These are phyloP conservation scores for Wickerhamomyces ciferrii DNA, from an alignment of 805 yeast species.

Conservation along the genomic window DNA sequence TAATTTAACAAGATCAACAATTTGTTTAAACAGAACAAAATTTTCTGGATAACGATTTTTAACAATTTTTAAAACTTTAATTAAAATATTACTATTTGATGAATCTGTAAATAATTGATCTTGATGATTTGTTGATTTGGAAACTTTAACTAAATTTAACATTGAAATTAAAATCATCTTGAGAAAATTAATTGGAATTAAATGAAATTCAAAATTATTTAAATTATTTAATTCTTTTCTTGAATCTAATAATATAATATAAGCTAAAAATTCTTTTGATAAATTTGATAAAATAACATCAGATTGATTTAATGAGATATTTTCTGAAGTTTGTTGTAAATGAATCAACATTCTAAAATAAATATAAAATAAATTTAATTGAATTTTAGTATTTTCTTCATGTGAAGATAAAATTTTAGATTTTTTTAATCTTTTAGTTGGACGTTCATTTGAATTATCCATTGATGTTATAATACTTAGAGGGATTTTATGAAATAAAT, in stretches of 20 bases:
- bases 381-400: conserved; percentile 32
- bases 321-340: conserved; percentile 21
- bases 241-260: conserved; percentile 2
- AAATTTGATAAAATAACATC: background rate
- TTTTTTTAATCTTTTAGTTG: conserved; percentile 8
- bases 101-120: conserved; percentile 11
- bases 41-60: conserved; percentile 23
- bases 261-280: conserved; percentile 6
- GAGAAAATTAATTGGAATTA: conserved; percentile 21
- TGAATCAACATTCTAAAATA: conserved; percentile 37
- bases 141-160: conserved; percentile 9
- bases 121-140: conserved; percentile 5
- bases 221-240: conserved; percentile 3
- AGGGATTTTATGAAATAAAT: conserved; percentile 7
- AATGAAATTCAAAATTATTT: conserved; percentile 23
- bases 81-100: conserved; percentile 5
- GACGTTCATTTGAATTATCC: conserved; percentile 24
- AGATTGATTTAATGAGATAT: conserved; percentile 1
- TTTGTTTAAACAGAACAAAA: conserved; percentile 16
- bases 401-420: conserved; percentile 9
- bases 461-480: conserved; percentile 5
- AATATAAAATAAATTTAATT: conserved; percentile 37
- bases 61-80: conserved; percentile 11
- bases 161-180: conserved; percentile 17
- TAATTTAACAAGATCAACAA: background rate